A percentile compares a stretch with the other conserved stretches of the same genome.
phyloP scores from a whole-genome alignment of 331 rosid genomes.

The Quercus phellos region DNA sequence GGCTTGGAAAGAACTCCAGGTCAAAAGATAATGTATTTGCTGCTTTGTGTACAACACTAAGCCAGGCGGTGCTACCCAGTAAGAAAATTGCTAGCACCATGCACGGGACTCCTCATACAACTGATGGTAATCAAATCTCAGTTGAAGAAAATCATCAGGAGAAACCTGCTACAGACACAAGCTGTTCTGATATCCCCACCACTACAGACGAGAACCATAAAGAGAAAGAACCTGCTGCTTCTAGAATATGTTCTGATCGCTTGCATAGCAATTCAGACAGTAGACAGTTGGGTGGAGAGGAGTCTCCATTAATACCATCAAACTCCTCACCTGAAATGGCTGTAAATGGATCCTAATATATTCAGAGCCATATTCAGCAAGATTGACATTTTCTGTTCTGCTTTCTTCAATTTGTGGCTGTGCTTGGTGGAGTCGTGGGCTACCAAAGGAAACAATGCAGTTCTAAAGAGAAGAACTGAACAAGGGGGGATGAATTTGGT shows the following conservation, averaged over 20 bases:
- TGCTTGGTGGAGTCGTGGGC: conserved; percentile 32
- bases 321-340: conserved; percentile 87
- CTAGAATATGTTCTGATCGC: conserved; percentile 59
- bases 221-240: conserved; percentile 50
- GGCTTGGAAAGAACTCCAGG: conserved; percentile 51
- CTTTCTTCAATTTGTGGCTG: conserved; percentile 25
- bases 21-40: conserved; percentile 73
- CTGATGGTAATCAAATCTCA: conserved; percentile 42
- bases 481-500: conserved; percentile 33
- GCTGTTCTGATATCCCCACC: conserved; percentile 31
- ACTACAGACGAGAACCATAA: conserved; percentile 42
- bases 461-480: conserved; percentile 21
- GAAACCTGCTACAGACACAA: conserved; percentile 32
- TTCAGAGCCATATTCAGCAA: not conserved
- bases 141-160: conserved; percentile 37
- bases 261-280: conserved; percentile 48
- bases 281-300: conserved; percentile 68
- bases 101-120: conserved; percentile 24
- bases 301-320: conserved; percentile 64
- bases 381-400: conserved; percentile 19
- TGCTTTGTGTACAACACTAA: conserved; percentile 65
- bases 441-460: conserved; percentile 21
- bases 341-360: conserved; percentile 70
- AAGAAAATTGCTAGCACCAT: conserved; percentile 43
- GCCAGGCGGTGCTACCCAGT: conserved; percentile 69